phyloP scores from a whole-genome alignment of 371 early-diverging fungal species.

The Dichotomocladium elegans region DNA sequence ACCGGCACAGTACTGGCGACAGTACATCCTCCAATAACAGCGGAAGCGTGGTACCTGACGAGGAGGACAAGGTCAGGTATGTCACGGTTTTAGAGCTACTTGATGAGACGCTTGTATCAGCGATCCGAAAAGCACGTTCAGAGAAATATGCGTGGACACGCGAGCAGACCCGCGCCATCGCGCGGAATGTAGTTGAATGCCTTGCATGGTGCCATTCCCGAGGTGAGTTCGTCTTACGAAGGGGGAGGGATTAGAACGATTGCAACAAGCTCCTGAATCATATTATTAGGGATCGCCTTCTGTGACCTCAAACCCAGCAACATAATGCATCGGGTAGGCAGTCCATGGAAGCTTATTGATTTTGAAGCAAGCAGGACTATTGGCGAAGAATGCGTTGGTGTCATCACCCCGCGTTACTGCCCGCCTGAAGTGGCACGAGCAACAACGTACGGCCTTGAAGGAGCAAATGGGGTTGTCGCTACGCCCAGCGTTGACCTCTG shows the following conservation, averaged over 20 bases:
- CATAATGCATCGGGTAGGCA: constrained; percentile 24
- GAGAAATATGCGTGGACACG: constrained; percentile 7
- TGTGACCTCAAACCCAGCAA: constrained; percentile 37
- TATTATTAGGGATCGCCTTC: constrained; percentile 21
- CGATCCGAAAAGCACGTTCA: constrained; percentile 13
- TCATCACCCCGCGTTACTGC: constrained; percentile 24
- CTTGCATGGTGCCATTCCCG: constrained; percentile 34
- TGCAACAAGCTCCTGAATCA: neutral
- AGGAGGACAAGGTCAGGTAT: constrained; percentile 29
- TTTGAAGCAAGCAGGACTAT: constrained; percentile 47
- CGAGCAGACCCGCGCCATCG: neutral
- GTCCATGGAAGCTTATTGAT: constrained; percentile 40
- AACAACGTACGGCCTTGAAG: constrained; percentile 46
- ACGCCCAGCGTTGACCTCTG: constrained; percentile 44
- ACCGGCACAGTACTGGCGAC: neutral
- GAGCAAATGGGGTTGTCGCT: constrained; percentile 46
- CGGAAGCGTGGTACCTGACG: neutral
- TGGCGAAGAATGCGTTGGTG: constrained; percentile 24
- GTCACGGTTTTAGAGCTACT: constrained; percentile 35
- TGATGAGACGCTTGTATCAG: constrained; percentile 26
- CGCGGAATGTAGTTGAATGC: constrained; percentile 13
- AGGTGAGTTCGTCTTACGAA: too few relatives aligned
- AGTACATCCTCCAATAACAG: neutral
- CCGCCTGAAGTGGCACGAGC: constrained; percentile 48
- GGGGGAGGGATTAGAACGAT: too few relatives aligned